Evolutionary conservation across 73 alveolate genomes (phyloP).

Genomic region (Paramecium sonneborni): DNA sequence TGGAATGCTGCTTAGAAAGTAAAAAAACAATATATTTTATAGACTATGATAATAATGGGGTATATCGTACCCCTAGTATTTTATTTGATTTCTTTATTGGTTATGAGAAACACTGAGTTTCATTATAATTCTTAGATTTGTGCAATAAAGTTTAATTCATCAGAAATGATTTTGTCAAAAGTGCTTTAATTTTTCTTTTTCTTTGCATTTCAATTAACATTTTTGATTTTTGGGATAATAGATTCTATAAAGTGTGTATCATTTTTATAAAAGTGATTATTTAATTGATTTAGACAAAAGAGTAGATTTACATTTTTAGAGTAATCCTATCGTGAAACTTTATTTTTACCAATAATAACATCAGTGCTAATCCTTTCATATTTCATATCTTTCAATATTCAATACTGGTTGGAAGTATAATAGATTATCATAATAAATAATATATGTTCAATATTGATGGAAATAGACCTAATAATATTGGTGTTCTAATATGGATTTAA

Average conservation of each 20-base stretch:
- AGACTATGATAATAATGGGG: not conserved
- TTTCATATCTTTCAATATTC: not conserved
- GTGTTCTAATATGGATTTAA: conserved; percentile 18
- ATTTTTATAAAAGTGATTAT: not conserved
- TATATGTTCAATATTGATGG: not conserved
- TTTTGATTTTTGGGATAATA: not conserved
- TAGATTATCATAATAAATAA: not conserved
- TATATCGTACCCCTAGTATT: not conserved
- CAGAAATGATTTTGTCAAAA: not conserved
- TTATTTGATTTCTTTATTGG: not conserved
- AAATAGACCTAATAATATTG: not conserved
- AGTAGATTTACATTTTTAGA: conserved; percentile 9
- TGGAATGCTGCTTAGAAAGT: conserved; percentile 21
- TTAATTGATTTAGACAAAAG: not conserved
- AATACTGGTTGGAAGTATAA: not conserved
- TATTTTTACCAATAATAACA: not conserved
- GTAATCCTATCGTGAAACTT: not conserved
- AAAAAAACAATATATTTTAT: not conserved
- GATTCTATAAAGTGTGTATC: not conserved
- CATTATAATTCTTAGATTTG: not conserved
- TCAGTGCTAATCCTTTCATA: not conserved
- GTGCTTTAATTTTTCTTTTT: not conserved
- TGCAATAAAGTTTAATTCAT: not conserved
- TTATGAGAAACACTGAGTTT: not conserved
- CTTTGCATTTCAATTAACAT: not conserved